Evolutionary conservation across 257 asterid species (phyloP).

Genomic region (Jaltomata sinuosa): DNA sequence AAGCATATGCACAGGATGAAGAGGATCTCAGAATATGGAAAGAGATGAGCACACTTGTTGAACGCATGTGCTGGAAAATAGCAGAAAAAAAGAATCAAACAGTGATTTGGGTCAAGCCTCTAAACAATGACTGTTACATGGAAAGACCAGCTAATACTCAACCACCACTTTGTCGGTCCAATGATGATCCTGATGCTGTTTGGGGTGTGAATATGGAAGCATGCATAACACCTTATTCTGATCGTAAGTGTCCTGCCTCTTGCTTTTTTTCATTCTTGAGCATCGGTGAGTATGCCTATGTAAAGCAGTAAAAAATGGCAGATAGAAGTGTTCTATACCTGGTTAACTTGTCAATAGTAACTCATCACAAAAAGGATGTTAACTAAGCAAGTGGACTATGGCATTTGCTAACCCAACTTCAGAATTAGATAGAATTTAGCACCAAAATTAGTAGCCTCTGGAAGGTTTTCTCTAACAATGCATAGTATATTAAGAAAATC

Average conservation of each 20-base stretch:
- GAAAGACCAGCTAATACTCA: constrained; percentile 66
- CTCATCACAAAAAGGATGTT: not conserved
- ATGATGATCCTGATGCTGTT: constrained; percentile 87
- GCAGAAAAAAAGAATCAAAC: constrained; percentile 79
- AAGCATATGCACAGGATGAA: constrained; percentile 94
- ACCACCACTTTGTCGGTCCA: constrained; percentile 88
- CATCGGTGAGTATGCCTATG: not conserved
- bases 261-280: not conserved
- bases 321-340: not conserved
- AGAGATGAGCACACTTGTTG: constrained; percentile 78
- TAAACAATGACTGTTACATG: constrained; percentile 67
- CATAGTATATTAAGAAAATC: not conserved
- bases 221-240: constrained; percentile 88
- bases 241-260: constrained; percentile 49
- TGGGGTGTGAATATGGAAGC: constrained; percentile 83
- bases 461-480: not conserved
- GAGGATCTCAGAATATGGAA: constrained; percentile 86
- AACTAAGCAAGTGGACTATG: not conserved
- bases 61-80: constrained; percentile 93
- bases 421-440: not conserved
- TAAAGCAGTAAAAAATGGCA: not conserved
- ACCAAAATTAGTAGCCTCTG: not conserved
- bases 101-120: constrained; percentile 89
- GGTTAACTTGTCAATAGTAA: not conserved
- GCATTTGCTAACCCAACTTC: not conserved